Evolutionary conservation across 176 grass and related monocot genomes (phyloP).

Genomic region (Bolboschoenus planiculmis): DNA sequence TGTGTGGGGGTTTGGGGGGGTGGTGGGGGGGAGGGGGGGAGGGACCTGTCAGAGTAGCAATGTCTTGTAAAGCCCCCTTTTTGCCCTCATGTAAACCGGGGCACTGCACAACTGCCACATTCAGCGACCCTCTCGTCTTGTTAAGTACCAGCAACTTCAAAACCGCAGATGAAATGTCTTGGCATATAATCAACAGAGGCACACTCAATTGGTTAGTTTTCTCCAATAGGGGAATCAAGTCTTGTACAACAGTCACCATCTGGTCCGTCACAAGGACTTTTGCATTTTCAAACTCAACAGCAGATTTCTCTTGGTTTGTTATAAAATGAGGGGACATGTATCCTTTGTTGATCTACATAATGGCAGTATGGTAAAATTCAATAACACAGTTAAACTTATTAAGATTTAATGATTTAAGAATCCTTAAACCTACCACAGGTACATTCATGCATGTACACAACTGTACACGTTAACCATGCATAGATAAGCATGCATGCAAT

Average conservation of each 20-base stretch:
- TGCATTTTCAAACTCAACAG: conserved; percentile 84
- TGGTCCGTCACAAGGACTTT: conserved; percentile 92
- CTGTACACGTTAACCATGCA: background rate
- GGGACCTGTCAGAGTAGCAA: conserved; percentile 98
- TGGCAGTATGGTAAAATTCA: conserved; percentile 14
- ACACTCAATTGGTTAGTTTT: conserved; percentile 77
- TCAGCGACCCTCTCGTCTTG: conserved; percentile 76
- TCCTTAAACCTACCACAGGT: background rate
- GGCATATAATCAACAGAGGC: conserved; percentile 84
- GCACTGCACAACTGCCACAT: conserved; percentile 77
- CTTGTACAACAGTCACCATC: conserved; percentile 50
- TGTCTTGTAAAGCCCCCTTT: conserved; percentile 91
- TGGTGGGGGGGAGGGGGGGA: too few species aligned
- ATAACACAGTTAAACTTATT: conserved; percentile 1
- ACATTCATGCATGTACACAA: background rate
- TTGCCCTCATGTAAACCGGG: conserved; percentile 81
- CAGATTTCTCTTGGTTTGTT: conserved; percentile 86
- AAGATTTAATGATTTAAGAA: background rate
- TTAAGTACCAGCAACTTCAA: conserved; percentile 73
- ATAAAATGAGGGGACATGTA: conserved; percentile 92
- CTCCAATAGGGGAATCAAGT: conserved; percentile 81
- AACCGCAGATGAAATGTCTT: conserved; percentile 66
- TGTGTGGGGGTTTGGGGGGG: too few species aligned
- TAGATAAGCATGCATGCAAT: background rate
- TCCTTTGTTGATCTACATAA: conserved; percentile 77